Percentiles rank a stretch among this genome's conserved stretches.
phyloP scores from a whole-genome alignment of 768 basidiomycete species.

The Hydnomerulius pinastri region DNA sequence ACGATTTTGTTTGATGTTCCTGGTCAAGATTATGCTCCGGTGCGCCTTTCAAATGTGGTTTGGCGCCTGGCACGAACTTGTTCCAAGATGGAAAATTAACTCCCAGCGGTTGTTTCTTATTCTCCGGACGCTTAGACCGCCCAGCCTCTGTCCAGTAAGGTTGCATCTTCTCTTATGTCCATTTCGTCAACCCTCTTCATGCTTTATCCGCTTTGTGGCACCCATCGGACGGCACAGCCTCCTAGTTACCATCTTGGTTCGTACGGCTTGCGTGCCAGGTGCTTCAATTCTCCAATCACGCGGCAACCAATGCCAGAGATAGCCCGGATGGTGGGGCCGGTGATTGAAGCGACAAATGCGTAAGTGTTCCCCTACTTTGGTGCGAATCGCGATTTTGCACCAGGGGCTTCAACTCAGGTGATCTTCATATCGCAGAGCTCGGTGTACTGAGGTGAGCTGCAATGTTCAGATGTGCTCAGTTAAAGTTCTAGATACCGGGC shows the following conservation, averaged over 20 bases:
- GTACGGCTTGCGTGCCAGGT: constrained; percentile 1
- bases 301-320: constrained; percentile 7
- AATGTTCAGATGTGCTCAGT: neutral
- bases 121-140: neutral
- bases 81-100: constrained; percentile 2
- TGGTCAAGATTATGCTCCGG: constrained; percentile 20
- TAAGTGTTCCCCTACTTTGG: neutral
- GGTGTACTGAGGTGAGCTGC: neutral
- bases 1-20: constrained; percentile 20
- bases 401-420: neutral
- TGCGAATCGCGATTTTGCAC: neutral
- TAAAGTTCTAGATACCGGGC: neutral
- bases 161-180: constrained; percentile 10
- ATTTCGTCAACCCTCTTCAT: constrained; percentile 17
- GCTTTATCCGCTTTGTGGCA: constrained; percentile 32
- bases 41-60: neutral
- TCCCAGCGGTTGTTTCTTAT: neutral
- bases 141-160: neutral
- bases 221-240: constrained; percentile 32
- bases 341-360: neutral
- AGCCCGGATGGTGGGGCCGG: neutral
- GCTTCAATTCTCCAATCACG: neutral
- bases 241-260: constrained; percentile 7
- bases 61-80: constrained; percentile 7
- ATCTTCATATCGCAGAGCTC: neutral